Base-by-base conservation (phyloP, 768 basidiomycete species). In the Lactifluus volemus region DNA sequence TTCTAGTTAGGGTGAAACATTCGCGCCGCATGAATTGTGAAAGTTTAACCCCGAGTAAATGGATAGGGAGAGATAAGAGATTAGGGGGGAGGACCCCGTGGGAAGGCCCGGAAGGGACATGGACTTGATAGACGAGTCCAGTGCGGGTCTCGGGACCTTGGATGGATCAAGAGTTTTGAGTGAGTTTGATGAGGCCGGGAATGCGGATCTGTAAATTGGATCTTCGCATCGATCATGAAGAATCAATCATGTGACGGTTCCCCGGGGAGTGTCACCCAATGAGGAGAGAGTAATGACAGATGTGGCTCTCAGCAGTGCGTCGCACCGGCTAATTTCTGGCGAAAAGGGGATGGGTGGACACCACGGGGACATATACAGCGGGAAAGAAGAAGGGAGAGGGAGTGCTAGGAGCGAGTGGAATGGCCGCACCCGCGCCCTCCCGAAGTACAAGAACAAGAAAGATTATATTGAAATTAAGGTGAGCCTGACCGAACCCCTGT, bases 201-300 rank as follows among this genome's bases (percentile, higher is more conserved):
- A 41, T 49, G 51, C 50, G 44, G 64, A 64, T 64, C 63, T 57
- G n/a, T 0, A 19, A 54, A 44, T 15, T 19, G 49, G 63, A 63
- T 63, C 63, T 63, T 38, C 49, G 63, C 38, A 52, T 54, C 63
- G 63, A 64, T 64, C 63, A 57, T 56, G 63, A 63, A 63, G 61
- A 53, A 63, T 53, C 56, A 53, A 62, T 63, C 61, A 63, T 63
- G 61, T 63, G 61, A 63, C 61, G 61, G 57, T 63, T 58, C 32
- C 61, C 61, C 61, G 61, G 61, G 45, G 61, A 36, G 41, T 44
- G 61, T 63, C 61, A 49, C 47, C 61, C 61, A 63, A 63, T 63
- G 47, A 58, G 21, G 39, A 51, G n/a, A 1, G 44, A 55, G 52
- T 10, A 41, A n/a, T 19, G 17, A 21, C 51, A 53, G 38, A 47